Percentiles rank a stretch among this genome's conserved stretches.
phyloP scores from a whole-genome alignment of 176 grass and related monocot genomes.

The Oryza australiensis region DNA sequence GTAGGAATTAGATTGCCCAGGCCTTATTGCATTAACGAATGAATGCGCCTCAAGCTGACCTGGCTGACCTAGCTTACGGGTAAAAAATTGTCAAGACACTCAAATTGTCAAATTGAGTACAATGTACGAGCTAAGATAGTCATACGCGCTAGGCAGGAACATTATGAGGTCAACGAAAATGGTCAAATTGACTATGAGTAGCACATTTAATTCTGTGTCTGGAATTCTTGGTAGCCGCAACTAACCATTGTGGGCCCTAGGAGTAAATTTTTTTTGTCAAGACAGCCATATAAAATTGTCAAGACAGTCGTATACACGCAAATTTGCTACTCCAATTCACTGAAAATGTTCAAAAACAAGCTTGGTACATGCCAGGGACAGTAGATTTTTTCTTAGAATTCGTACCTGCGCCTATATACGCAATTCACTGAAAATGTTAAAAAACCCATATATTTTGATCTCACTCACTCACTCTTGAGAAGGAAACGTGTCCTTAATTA shows the following conservation, averaged over 20 bases:
- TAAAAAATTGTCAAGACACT: not conserved
- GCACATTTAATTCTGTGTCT: not conserved
- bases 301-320: not conserved
- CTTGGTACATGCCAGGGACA: too few relatives aligned
- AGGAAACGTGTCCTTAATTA: not conserved
- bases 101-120: too few relatives aligned
- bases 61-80: not conserved
- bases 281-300: not conserved
- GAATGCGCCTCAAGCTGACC: not conserved
- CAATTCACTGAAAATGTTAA: not conserved
- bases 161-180: not conserved
- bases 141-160: not conserved
- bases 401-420: not conserved
- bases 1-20: not conserved
- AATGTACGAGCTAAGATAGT: not conserved
- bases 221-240: not conserved
- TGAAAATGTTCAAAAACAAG: too few relatives aligned
- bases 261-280: too few relatives aligned
- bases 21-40: not conserved
- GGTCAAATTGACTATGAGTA: not conserved
- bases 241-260: not conserved
- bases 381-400: not conserved
- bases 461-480: not conserved
- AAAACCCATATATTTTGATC: too few relatives aligned
- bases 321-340: not conserved